Evolutionary conservation across 1,284 basidiomycete species (phyloP), one percentile per base, ranked within the genome.

Genomic region (Ustilago trichophora): DNA sequence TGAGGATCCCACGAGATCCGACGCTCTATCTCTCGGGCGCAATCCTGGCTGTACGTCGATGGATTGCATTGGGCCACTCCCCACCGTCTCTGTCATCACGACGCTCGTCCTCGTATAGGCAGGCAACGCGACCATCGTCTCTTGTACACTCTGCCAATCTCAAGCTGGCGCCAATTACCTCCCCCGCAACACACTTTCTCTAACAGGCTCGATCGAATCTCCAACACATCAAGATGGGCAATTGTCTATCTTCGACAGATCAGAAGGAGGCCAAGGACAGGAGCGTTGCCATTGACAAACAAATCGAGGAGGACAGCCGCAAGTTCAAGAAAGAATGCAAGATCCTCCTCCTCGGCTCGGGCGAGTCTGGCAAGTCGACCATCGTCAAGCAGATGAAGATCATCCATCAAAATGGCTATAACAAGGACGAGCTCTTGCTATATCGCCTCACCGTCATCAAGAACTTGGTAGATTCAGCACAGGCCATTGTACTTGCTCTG

Each of bases 341-440:
- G 86, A 93, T 98, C 71, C 83, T 97, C 21, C 85, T 98, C 18
- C 85, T 97, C 6, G 93, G 78, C 24, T 89, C 88, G n/a, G 89
- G 89, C 75, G 89, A 90, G 85, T 94, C 91, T 0, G 95, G 94
- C 27, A 97, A 97, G 84, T 91, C 89, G 6, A 98, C 94, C 0
- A 93, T 98, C 70, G 93, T 97, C 41, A 98, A 97, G 83, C 95
- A 98, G 83, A 98, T 98, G 94, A 97, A 96, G 86, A 97, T 98
- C 69, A 95, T 98, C 60, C 92, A 97, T 82, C 92, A 97, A 82
- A 90, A 91, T 74, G 95, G 95, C 8, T 98, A 93, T 83, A 88
- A 88, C 0, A 83, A 83, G 19, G 87, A 91, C 1, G 94, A 98
- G 82, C 87, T 94, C 33, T 84, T 90, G 60, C 85, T 88, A 3